phyloP scores from a whole-genome alignment of 1,284 basidiomycete species.

The Athelia sp. region DNA sequence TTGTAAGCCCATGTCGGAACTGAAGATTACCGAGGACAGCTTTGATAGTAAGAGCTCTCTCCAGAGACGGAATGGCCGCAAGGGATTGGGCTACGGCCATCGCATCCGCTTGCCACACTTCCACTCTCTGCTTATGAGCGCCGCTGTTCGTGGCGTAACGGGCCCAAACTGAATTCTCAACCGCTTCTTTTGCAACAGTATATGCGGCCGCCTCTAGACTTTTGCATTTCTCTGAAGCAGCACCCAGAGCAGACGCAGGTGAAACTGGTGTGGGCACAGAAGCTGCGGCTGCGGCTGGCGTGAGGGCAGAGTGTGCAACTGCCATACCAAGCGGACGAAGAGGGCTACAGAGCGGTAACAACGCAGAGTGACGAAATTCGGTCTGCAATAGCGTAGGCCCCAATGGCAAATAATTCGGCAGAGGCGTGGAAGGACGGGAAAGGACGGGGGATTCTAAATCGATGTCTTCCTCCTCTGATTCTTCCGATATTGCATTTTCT shows the following conservation, averaged over 20 bases:
- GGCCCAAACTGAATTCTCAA: slow-evolving; percentile 65
- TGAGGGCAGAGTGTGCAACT: slow-evolving; percentile 34
- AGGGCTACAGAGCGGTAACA: slow-evolving; percentile 54
- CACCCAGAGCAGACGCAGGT: slow-evolving; percentile 60
- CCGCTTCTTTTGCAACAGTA: slow-evolving; percentile 56
- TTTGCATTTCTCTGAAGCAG: slow-evolving; percentile 55
- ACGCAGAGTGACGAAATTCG: slow-evolving; percentile 54
- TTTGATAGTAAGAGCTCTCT: slow-evolving; percentile 21
- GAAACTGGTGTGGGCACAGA: slow-evolving; percentile 76
- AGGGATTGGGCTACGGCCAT: slow-evolving; percentile 33
- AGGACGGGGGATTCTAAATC: slow-evolving; percentile 23
- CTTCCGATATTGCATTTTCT: slow-evolving; percentile 28
- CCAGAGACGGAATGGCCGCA: slow-evolving; percentile 16
- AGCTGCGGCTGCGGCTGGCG: slow-evolving; percentile 33
- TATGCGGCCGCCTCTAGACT: slow-evolving; percentile 60
- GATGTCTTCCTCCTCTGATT: slow-evolving; percentile 30
- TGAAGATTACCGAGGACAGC: slow-evolving; percentile 24
- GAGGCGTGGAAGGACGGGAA: slow-evolving; percentile 62
- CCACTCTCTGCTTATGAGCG: slow-evolving; percentile 17
- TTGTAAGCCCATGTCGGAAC: too few relatives aligned
- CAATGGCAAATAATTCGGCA: slow-evolving; percentile 61
- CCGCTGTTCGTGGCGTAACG: slow-evolving; percentile 29
- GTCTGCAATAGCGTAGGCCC: slow-evolving; percentile 62
- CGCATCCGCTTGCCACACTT: slow-evolving; percentile 55
- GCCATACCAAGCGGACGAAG: slow-evolving; percentile 51